Conservation (phyloP, 2,329 filamentous ascomycete species). For the Aspergillus sclerotialis region DNA sequence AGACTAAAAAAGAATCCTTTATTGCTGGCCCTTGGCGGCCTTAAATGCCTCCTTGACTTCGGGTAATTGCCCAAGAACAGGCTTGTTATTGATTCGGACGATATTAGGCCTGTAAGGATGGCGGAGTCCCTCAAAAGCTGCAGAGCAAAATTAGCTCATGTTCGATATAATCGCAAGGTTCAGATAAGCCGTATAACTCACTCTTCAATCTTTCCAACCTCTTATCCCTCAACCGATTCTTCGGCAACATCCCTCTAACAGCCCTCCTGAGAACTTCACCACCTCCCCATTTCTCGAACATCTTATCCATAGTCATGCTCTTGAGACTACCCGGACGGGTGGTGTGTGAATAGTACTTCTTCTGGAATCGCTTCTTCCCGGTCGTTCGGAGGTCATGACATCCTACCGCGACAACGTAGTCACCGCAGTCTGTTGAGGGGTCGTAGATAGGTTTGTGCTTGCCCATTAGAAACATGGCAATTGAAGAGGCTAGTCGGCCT, state of each 20-base stretch:
- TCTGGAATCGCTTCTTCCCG: constrained; percentile 86
- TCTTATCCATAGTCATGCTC: constrained; percentile 85
- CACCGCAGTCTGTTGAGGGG: constrained; percentile 95
- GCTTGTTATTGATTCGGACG: constrained; percentile 60
- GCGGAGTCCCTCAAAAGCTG: constrained; percentile 81
- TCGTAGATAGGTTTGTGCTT: constrained; percentile 99
- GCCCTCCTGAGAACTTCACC: constrained; percentile 85
- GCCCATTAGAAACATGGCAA: constrained; percentile 86
- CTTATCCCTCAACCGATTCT: constrained; percentile 87
- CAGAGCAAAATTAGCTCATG: constrained; percentile 8
- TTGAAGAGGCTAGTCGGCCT: constrained; percentile 79
- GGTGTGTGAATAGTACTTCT: constrained; percentile 91
- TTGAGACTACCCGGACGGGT: constrained; percentile 82
- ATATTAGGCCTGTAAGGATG: constrained; percentile 92
- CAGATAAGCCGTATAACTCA: too few relatives aligned
- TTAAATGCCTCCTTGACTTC: constrained; percentile 33
- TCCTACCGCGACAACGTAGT: constrained; percentile 93
- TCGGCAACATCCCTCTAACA: constrained; percentile 94
- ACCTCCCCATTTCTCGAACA: constrained; percentile 92
- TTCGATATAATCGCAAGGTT: too few relatives aligned
- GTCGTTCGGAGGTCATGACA: constrained; percentile 83
- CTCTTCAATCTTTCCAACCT: constrained; percentile 79
- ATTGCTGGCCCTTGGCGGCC: constrained; percentile 21
- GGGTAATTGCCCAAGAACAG: constrained; percentile 26
- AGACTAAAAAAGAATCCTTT: constrained; percentile 7